phyloP scores from a whole-genome alignment of 345 rosid genomes.

The Ceriops zippeliana region DNA sequence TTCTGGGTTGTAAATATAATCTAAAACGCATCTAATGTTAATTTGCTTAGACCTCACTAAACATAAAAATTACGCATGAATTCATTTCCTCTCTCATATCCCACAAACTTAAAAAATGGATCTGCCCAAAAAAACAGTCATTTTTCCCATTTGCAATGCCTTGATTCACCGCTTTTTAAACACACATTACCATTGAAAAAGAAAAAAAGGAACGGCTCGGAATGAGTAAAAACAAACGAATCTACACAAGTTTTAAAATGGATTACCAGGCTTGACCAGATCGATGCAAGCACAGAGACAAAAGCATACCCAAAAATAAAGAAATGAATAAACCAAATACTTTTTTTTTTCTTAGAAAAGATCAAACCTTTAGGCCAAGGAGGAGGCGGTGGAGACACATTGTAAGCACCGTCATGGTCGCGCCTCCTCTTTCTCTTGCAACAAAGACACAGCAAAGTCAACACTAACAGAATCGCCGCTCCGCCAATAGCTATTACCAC shows the following conservation, averaged over 20 bases:
- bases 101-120: neutral
- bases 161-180: neutral
- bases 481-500: conserved; percentile 31
- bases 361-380: conserved; percentile 42
- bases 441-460: conserved; percentile 20
- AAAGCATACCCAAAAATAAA: neutral
- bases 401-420: conserved; percentile 20
- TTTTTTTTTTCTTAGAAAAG: conserved; percentile 20
- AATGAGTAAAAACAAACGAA: neutral
- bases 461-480: conserved; percentile 16
- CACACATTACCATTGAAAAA: neutral
- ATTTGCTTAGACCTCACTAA: neutral
- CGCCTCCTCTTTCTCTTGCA: conserved; percentile 23
- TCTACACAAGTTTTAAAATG: neutral
- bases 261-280: too few species aligned
- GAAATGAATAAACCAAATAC: neutral
- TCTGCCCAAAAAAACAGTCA: conserved; percentile 5
- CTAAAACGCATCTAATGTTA: neutral
- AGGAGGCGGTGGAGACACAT: conserved; percentile 43
- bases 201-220: neutral
- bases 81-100: neutral
- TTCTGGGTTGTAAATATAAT: too few species aligned
- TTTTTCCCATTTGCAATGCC: neutral
- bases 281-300: too few species aligned
- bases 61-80: neutral